Conservation (phyloP, 805 yeast species). For the Ogataea polymorpha region DNA sequence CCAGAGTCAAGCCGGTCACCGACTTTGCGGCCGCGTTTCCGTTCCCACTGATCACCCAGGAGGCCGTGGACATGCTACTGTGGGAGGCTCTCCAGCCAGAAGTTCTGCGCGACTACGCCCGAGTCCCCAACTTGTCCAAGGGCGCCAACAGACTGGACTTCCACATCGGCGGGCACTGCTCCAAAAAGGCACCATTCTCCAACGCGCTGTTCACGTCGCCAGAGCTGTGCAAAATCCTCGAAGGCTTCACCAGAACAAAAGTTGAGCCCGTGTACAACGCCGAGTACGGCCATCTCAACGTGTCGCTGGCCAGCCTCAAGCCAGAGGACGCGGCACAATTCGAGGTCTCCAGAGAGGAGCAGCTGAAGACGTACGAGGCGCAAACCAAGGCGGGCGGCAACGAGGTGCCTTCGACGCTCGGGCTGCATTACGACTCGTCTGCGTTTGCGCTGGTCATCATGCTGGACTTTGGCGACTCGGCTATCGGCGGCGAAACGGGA, state of each 20-base stretch:
- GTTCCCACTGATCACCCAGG: slow-evolving; percentile 55
- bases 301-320: slow-evolving; percentile 35
- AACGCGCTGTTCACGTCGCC: slow-evolving; percentile 52
- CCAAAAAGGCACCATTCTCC: slow-evolving; percentile 40
- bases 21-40: slow-evolving; percentile 49
- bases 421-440: slow-evolving; percentile 46
- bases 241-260: slow-evolving; percentile 48
- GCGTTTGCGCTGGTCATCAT: slow-evolving; percentile 48
- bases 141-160: slow-evolving; percentile 39
- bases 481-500: slow-evolving; percentile 52
- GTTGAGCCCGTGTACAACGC: slow-evolving; percentile 45
- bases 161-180: slow-evolving; percentile 46
- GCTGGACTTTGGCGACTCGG: slow-evolving; percentile 43
- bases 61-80: slow-evolving; percentile 53
- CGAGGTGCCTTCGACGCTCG: slow-evolving; percentile 43
- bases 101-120: slow-evolving; percentile 39
- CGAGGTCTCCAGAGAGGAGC: slow-evolving; percentile 17
- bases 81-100: slow-evolving; percentile 47
- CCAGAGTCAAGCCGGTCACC: slow-evolving; percentile 29
- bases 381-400: slow-evolving; percentile 28
- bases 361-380: slow-evolving; percentile 12
- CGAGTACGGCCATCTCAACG: slow-evolving; percentile 51
- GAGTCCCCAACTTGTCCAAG: slow-evolving; percentile 33
- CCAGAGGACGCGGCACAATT: slow-evolving; percentile 15
- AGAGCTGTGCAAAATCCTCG: slow-evolving; percentile 43